Conservation (phyloP, 73 alveolate genomes). For the Tetrahymena elliotti region DNA sequence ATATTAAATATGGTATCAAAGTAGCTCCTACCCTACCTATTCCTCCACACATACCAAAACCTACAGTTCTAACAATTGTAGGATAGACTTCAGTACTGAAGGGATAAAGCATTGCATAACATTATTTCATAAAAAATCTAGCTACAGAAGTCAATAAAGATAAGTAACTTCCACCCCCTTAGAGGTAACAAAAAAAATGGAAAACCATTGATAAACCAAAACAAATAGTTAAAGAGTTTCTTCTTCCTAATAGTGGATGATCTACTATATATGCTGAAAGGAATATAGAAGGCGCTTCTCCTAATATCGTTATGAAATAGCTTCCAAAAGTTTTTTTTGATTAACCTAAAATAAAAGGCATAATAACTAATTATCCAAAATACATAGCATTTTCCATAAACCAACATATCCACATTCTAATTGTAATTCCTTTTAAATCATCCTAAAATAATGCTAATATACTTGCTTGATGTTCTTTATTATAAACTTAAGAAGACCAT, state of each 20-base stretch:
- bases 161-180: conserved; percentile 15
- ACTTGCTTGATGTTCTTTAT: not conserved
- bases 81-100: conserved; percentile 14
- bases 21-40: conserved; percentile 36
- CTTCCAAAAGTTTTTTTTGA: conserved; percentile 12
- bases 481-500: not conserved
- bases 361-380: conserved; percentile 22
- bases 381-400: conserved; percentile 15
- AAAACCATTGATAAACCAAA: conserved; percentile 12
- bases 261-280: conserved; percentile 15
- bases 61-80: conserved; percentile 30
- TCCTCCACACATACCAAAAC: conserved; percentile 37
- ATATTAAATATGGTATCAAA: conserved; percentile 9
- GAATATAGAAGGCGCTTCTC: conserved; percentile 36
- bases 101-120: conserved; percentile 41
- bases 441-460: not conserved
- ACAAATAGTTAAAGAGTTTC: conserved; percentile 12
- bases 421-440: not conserved
- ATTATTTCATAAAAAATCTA: conserved; percentile 37
- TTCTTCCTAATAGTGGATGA: conserved; percentile 29
- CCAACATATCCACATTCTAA: not conserved
- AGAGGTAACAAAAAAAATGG: conserved; percentile 23
- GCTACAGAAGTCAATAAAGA: not conserved
- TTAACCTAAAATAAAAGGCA: conserved; percentile 33
- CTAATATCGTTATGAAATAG: conserved; percentile 13